Evolutionary conservation across 192 early-diverging fungal species (phyloP).

Genomic region (Gamsiella multidivaricata): DNA sequence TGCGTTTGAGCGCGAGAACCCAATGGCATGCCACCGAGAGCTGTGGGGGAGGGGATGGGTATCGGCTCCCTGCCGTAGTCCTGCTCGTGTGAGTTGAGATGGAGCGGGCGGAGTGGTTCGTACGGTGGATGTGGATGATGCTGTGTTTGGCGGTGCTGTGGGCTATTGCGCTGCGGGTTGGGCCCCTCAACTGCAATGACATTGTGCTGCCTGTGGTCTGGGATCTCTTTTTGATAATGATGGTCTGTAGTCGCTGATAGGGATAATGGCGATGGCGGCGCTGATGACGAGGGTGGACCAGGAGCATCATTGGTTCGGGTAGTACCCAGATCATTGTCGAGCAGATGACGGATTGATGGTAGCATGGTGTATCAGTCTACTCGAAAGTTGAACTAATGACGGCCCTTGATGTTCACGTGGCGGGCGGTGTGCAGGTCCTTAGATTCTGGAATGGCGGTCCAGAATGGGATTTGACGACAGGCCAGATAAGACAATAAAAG

Average conservation of each 20-base stretch:
- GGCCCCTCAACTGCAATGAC: background rate
- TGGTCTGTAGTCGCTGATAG: constrained; percentile 7
- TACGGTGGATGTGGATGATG: constrained; percentile 11
- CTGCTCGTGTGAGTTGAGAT: background rate
- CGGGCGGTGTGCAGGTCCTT: background rate
- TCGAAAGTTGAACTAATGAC: no score
- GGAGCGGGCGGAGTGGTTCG: constrained; percentile 15
- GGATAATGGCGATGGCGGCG: background rate
- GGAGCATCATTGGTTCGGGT: background rate
- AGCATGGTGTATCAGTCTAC: constrained; percentile 31
- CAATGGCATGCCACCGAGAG: no score
- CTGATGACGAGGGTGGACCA: background rate
- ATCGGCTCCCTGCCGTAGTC: background rate
- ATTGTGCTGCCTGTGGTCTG: constrained; percentile 7
- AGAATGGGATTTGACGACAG: no score
- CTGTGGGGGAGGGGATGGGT: background rate
- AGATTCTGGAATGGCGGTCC: background rate
- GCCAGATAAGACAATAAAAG: no score
- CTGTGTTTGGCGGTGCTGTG: background rate
- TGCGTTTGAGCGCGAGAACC: background rate
- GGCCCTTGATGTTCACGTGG: background rate
- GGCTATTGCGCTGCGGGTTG: constrained; percentile 2
- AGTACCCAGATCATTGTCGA: constrained; percentile 17
- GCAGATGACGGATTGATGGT: constrained; percentile 41
- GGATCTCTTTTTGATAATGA: background rate